phyloP scores from a whole-genome alignment of 768 basidiomycete species.

The Leucocoprinus birnbaumii region DNA sequence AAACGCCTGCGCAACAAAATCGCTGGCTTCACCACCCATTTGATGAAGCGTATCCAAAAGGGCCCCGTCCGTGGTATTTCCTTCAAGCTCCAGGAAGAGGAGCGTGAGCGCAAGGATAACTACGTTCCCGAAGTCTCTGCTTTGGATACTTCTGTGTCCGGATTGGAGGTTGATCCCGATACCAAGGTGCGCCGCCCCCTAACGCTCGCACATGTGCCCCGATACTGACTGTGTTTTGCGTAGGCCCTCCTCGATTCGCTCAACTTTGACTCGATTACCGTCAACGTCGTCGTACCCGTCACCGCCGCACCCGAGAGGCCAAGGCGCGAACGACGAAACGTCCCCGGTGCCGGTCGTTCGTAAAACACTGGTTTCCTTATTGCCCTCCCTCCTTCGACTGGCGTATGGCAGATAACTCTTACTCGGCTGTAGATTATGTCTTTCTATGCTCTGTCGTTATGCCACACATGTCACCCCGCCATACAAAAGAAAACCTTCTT shows the following conservation, averaged over 20 bases:
- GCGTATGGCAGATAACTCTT: too few species aligned
- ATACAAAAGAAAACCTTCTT: too few species aligned
- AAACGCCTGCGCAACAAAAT: slow-evolving; percentile 99
- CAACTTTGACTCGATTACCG: slow-evolving; percentile 91
- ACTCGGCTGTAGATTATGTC: too few species aligned
- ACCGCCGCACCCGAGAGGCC: slow-evolving; percentile 68
- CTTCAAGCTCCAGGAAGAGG: slow-evolving; percentile 99
- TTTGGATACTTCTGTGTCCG: slow-evolving; percentile 71
- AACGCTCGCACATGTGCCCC: not conserved
- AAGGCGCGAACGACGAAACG: slow-evolving; percentile 73
- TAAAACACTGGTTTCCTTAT: not conserved
- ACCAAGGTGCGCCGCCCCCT: slow-evolving; percentile 72
- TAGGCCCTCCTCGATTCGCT: slow-evolving; percentile 87
- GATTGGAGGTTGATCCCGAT: slow-evolving; percentile 86
- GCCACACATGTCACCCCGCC: too few species aligned
- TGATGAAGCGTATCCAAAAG: slow-evolving; percentile 99
- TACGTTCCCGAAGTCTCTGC: slow-evolving; percentile 99
- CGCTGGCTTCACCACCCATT: slow-evolving; percentile 98
- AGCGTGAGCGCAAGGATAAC: slow-evolving; percentile 99
- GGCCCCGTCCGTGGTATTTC: slow-evolving; percentile 99
- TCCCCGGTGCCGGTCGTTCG: slow-evolving; percentile 72
- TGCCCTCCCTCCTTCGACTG: too few species aligned
- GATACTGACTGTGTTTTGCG: not conserved
- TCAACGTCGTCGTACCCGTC: slow-evolving; percentile 66
- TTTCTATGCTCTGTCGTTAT: too few species aligned